Base-by-base conservation (phyloP, 306 rosid species). In the Quercus wislizeni region DNA sequence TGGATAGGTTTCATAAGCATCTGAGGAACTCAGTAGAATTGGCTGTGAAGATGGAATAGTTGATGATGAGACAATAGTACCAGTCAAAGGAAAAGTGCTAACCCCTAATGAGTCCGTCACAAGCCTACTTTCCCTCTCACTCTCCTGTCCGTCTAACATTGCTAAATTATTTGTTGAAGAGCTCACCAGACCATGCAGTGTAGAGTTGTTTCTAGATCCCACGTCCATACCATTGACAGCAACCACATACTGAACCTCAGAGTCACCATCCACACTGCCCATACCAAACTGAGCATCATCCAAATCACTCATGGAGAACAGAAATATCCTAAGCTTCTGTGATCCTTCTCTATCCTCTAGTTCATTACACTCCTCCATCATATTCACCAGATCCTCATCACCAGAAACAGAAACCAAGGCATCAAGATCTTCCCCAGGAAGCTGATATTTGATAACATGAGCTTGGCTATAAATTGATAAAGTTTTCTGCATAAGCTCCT, bases 401-500 rank as follows among this genome's bases (percentile, higher is more conserved):
- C 86, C 90, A 51, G 97, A 89, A 14, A 93, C 94, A 76, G 98
- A 89, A 61, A 93, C 98, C 83, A 93, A 88, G 31, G 98, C 96
- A 86, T 93, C 98, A 65, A 93, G 98, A 77, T 93, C 98, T 89
- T 93, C 98, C 28, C 96, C 98, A 52, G 98, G 98, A 84, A 93
- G 98, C 89, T 93, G 98, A 86, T 93, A 93, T 82, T 89, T 93
- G 21, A 93, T 86, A 63, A 82, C 87, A 74, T 79, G 82, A 80
- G 83, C 75, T 83, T 93, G 92, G 76, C 78, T 79, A 85, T 91
- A 93, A 38, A 91, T 90, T 71, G 85, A 82, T 75, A 83, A 80
- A 46, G 82, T 83, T 83, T 79, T 93, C 76, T 84, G 90, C 83
- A 90, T 78, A 41, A 93, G 92, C 79, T 86, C 98, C 80, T 41